Base-by-base conservation (phyloP, 2,329 filamentous ascomycete species). In the Botrytis hyacinthi region DNA sequence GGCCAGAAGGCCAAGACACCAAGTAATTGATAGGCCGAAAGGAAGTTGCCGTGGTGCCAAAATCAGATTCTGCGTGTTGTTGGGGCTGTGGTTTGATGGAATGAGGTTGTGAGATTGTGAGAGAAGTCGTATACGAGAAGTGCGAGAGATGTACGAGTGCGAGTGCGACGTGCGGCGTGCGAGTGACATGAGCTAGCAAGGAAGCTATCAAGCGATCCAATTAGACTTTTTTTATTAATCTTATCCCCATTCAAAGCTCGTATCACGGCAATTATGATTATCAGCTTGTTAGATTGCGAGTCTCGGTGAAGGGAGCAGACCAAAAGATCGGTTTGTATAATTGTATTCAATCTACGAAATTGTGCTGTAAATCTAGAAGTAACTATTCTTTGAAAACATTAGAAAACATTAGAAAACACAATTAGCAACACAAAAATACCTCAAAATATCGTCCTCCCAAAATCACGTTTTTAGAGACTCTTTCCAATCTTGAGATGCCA, bases 21-120 rank as follows among this genome's bases (percentile, higher is more conserved):
- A 18, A n/a, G 42, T 16, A 32, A 12, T 66, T 66, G 26, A 35
- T 26, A 9, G 20, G 29, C 8, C 14, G 12, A 46, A n/a, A 48
- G 62, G 22, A 48, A 26, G 29, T 26, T 46, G 20, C 29, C 44
- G 37, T 42, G 7, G 26, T 40, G 26, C 14, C 37, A 40, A 62
- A 18, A 18, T 62, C 35, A 42, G 16, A 57, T 16, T 62, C 22
- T 18, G 22, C 59, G 59, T 40, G 59, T 62, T 62, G 59, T 12
- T 40, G 59, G 59, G 22, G 59, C 59, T 62, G 22, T 42, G 60
- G 60, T 40, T 57, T 61, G 60, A 61, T 62, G 60, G 35, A 62
- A 62, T 42, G 60, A 62, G 26, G 60, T 40, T 62, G 35, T 9
- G 5, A 37, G 35, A 8, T 37, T 61, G 22, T 16, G 22, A 37